Evolutionary conservation across 139 green algal species (phyloP).

Genomic region (Chlamydomonas applanata): DNA sequence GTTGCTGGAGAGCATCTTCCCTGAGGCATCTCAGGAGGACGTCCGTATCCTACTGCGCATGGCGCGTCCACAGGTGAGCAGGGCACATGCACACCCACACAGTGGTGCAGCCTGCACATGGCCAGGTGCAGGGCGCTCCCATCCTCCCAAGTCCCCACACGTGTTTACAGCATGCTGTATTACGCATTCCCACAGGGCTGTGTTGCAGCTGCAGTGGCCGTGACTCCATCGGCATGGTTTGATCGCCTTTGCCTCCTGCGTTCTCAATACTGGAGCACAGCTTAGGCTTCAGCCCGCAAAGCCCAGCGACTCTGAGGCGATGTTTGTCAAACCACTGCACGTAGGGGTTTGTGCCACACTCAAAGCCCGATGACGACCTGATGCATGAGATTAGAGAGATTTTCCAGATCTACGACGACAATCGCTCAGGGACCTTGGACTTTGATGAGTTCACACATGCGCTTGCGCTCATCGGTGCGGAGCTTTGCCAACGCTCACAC

Average conservation of each 20-base stretch:
- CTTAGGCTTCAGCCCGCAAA: too few species aligned
- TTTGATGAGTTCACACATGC: conserved; percentile 9
- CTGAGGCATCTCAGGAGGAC: neutral
- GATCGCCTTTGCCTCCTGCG: too few species aligned
- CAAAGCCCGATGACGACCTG: neutral
- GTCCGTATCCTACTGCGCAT: neutral
- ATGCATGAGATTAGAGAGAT: neutral
- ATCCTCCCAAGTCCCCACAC: too few species aligned
- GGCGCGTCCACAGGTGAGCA: neutral
- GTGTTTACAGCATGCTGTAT: too few species aligned
- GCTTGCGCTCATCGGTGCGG: neutral
- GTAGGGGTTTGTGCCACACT: neutral
- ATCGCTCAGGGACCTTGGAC: neutral
- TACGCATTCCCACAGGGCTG: too few species aligned
- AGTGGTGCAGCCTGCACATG: too few species aligned
- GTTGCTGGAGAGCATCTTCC: neutral
- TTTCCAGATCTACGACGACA: conserved; percentile 7
- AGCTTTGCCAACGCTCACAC: neutral
- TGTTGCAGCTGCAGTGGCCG: too few species aligned
- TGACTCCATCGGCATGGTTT: too few species aligned
- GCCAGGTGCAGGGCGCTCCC: too few species aligned
- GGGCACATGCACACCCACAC: too few species aligned
- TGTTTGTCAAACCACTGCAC: neutral
- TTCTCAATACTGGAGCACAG: too few species aligned
- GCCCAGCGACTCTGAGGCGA: too few species aligned